Evolutionary conservation across 441 rosid genomes (phyloP).

Genomic region (Iberis amara): DNA sequence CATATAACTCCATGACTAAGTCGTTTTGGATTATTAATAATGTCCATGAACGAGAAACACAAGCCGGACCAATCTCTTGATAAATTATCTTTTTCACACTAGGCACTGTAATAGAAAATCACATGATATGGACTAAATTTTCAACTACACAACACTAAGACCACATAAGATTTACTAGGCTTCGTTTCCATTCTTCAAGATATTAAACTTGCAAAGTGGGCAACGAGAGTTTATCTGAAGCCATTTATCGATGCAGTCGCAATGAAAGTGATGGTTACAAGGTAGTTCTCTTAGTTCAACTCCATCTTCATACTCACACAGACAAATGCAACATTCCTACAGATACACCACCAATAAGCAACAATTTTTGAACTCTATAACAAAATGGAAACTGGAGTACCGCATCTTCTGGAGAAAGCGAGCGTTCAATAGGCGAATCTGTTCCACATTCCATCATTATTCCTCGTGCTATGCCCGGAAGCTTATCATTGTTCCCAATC

Average conservation of each 20-base stretch:
- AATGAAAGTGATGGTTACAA: constrained; percentile 92
- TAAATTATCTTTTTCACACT: too few relatives aligned
- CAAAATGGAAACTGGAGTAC: constrained; percentile 32
- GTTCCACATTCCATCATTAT: constrained; percentile 73
- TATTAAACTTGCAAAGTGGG: constrained; percentile 93
- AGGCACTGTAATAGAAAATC: too few relatives aligned
- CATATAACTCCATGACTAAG: too few relatives aligned
- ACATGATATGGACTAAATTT: too few relatives aligned
- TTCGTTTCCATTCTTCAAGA: constrained; percentile 65
- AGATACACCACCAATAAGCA: constrained; percentile 8
- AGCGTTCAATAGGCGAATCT: constrained; percentile 65
- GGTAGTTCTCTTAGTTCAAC: constrained; percentile 91
- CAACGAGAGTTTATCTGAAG: constrained; percentile 84
- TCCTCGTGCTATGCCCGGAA: constrained; percentile 46
- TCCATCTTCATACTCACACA: constrained; percentile 81
- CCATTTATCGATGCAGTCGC: constrained; percentile 94
- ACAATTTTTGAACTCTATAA: neutral
- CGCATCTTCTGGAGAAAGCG: constrained; percentile 69
- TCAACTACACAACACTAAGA: too few relatives aligned
- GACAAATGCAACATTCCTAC: constrained; percentile 98
- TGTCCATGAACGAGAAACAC: too few relatives aligned
- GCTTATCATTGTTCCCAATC: constrained; percentile 38
- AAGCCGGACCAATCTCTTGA: too few relatives aligned
- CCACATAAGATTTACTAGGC: constrained; percentile 38
- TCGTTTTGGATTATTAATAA: too few relatives aligned